phyloP scores from a whole-genome alignment of 140 eudicot species.

The Ambrosia hybrid region DNA sequence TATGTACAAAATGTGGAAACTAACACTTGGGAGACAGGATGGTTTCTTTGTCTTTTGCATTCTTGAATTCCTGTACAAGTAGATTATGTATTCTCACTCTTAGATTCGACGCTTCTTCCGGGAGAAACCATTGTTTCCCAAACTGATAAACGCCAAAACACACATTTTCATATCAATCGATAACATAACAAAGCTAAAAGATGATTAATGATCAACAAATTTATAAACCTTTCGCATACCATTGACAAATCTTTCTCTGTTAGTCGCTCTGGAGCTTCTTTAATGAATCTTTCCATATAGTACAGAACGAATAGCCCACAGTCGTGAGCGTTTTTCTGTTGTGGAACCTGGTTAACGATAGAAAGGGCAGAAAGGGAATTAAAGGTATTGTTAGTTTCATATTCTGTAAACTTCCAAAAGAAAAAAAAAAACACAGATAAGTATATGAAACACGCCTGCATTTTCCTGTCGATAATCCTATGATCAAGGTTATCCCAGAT shows the following conservation, averaged over 20 bases:
- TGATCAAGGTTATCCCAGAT: constrained; percentile 57
- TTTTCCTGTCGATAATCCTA: constrained; percentile 42
- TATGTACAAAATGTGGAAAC: constrained; percentile 21
- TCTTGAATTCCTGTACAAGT: constrained; percentile 47
- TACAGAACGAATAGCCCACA: constrained; percentile 90
- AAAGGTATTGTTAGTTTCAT: neutral
- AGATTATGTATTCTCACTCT: constrained; percentile 47
- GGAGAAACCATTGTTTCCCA: constrained; percentile 65
- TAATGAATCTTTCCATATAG: constrained; percentile 77
- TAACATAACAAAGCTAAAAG: neutral
- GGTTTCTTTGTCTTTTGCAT: constrained; percentile 29
- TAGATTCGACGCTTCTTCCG: constrained; percentile 70
- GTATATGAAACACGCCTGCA: constrained; percentile 41
- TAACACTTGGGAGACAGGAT: constrained; percentile 22
- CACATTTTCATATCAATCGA: constrained; percentile 1
- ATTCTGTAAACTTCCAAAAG: neutral
- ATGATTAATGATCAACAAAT: neutral
- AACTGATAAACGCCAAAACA: constrained; percentile 50
- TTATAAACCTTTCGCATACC: neutral
- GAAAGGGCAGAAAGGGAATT: neutral
- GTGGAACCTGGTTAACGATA: constrained; percentile 63
- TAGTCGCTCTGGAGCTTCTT: constrained; percentile 75
- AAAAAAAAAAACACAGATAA: neutral
- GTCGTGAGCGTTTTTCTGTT: constrained; percentile 70
- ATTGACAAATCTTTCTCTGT: constrained; percentile 40